phyloP scores from a whole-genome alignment of 1,139 yeast genomes.

The Scheffersomyces titani region DNA sequence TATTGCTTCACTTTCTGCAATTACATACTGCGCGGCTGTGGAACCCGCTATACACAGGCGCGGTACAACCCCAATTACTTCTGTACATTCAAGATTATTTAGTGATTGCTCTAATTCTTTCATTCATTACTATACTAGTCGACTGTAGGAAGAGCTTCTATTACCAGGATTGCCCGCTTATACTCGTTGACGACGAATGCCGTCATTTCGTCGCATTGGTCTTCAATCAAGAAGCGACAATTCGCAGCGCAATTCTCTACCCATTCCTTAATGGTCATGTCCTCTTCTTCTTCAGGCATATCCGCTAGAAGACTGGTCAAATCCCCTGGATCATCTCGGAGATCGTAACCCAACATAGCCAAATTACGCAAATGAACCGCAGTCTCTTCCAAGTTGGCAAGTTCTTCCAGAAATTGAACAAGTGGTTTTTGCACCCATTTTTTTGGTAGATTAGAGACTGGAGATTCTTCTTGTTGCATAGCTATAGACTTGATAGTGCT shows the following conservation, averaged over 20 bases:
- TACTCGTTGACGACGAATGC: slow-evolving; percentile 43
- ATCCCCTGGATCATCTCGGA: slow-evolving; percentile 60
- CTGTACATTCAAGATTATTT: no score
- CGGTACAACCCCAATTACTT: no score
- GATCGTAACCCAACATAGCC: slow-evolving; percentile 26
- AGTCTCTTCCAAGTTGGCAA: slow-evolving; percentile 42
- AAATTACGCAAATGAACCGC: slow-evolving; percentile 30
- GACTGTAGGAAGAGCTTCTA: slow-evolving; percentile 26
- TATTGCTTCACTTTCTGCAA: background rate
- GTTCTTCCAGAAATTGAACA: slow-evolving; percentile 28
- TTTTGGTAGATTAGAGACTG: slow-evolving; percentile 7
- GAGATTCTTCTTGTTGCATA: background rate
- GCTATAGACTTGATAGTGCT: background rate
- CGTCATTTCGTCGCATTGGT: slow-evolving; percentile 48
- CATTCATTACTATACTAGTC: slow-evolving; percentile 11
- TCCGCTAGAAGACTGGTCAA: slow-evolving; percentile 63
- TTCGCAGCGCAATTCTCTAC: slow-evolving; percentile 50
- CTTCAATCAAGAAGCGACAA: slow-evolving; percentile 37
- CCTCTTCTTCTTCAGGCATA: slow-evolving; percentile 69
- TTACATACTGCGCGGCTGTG: background rate
- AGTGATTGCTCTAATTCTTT: background rate
- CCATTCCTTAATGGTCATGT: slow-evolving; percentile 76
- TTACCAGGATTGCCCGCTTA: slow-evolving; percentile 37
- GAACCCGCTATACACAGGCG: background rate
- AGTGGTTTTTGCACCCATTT: slow-evolving; percentile 15